Percentiles rank a stretch among this genome's conserved stretches.
These are phyloP conservation scores for Flammula alnicola DNA, from an alignment of 1,284 basidiomycete genomes.

Conservation along the genomic window DNA sequence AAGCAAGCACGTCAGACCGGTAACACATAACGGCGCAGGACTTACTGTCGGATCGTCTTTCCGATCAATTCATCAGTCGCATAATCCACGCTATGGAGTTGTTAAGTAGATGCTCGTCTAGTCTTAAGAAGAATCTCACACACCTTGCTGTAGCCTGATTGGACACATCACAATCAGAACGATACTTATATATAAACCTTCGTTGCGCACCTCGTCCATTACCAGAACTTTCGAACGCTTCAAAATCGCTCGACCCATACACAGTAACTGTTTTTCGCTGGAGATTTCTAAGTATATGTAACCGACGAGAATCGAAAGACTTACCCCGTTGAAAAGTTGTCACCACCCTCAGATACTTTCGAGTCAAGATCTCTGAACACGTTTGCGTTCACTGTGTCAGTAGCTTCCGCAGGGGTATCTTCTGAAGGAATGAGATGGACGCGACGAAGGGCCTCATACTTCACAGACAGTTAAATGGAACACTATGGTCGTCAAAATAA, in stretches of 20 bases:
- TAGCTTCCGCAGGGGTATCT: slow-evolving; percentile 54
- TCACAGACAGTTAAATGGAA: slow-evolving; percentile 7
- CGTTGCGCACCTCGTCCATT: slow-evolving; percentile 71
- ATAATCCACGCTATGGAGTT: slow-evolving; percentile 64
- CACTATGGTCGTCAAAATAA: not conserved
- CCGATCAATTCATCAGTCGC: slow-evolving; percentile 78
- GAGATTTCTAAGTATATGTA: not conserved
- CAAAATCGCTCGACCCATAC: slow-evolving; percentile 84
- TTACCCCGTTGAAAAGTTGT: slow-evolving; percentile 91
- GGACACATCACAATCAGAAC: slow-evolving; percentile 7
- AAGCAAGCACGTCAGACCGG: not conserved
- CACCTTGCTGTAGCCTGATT: slow-evolving; percentile 69
- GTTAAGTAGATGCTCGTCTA: not conserved
- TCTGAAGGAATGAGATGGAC: slow-evolving; percentile 83
- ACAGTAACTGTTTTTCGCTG: slow-evolving; percentile 82
- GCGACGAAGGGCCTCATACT: slow-evolving; percentile 87
- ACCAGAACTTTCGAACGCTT: slow-evolving; percentile 77
- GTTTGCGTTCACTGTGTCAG: slow-evolving; percentile 72
- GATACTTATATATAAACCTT: not conserved
- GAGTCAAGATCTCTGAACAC: slow-evolving; percentile 89
- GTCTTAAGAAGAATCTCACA: slow-evolving; percentile 6
- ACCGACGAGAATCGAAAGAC: not conserved
- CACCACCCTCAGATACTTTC: slow-evolving; percentile 86
- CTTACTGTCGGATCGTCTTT: slow-evolving; percentile 75
- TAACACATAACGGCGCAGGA: no score